Conservation (phyloP, 2,329 filamentous ascomycete species). For the Cordyceps sp. region DNA sequence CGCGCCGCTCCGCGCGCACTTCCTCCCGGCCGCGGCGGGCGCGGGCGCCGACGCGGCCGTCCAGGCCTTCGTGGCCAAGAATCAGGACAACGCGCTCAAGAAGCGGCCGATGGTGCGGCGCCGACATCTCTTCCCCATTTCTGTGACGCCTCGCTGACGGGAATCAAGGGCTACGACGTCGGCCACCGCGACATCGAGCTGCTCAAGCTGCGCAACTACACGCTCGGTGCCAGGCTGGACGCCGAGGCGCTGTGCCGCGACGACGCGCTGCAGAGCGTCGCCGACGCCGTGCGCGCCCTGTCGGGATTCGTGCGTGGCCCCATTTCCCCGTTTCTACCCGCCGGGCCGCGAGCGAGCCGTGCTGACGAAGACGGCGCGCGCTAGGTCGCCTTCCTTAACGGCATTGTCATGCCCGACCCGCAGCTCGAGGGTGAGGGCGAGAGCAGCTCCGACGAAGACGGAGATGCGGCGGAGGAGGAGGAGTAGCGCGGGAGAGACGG, state of each 20-base stretch:
- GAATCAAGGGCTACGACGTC: slow-evolving; percentile 49
- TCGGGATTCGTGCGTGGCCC: slow-evolving; percentile 51
- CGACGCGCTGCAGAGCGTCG: slow-evolving; percentile 48
- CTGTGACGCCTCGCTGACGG: background rate
- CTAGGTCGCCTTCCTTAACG: slow-evolving; percentile 58
- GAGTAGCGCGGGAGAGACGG: background rate
- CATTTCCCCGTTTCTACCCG: background rate
- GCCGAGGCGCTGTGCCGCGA: slow-evolving; percentile 48
- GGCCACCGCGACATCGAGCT: slow-evolving; percentile 68
- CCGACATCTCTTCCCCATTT: background rate
- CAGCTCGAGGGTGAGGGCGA: slow-evolving; percentile 20
- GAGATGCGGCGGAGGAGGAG: slow-evolving; percentile 6
- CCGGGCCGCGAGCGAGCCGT: background rate
- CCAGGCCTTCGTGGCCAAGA: slow-evolving; percentile 52
- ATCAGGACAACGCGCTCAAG: slow-evolving; percentile 63
- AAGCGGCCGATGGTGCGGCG: slow-evolving; percentile 61
- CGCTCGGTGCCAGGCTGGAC: slow-evolving; percentile 47
- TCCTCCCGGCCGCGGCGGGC: slow-evolving; percentile 30
- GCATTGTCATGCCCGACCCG: slow-evolving; percentile 56
- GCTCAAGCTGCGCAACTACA: slow-evolving; percentile 67
- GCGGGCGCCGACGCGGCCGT: slow-evolving; percentile 36
- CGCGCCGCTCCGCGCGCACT: slow-evolving; percentile 43
- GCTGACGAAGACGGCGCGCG: background rate
- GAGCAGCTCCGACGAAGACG: slow-evolving; percentile 19
- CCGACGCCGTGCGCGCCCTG: slow-evolving; percentile 48